These are phyloP conservation scores for Coleophoma eucalyptorum DNA, from an alignment of 2,329 filamentous ascomycete species.

Conservation along the genomic window DNA sequence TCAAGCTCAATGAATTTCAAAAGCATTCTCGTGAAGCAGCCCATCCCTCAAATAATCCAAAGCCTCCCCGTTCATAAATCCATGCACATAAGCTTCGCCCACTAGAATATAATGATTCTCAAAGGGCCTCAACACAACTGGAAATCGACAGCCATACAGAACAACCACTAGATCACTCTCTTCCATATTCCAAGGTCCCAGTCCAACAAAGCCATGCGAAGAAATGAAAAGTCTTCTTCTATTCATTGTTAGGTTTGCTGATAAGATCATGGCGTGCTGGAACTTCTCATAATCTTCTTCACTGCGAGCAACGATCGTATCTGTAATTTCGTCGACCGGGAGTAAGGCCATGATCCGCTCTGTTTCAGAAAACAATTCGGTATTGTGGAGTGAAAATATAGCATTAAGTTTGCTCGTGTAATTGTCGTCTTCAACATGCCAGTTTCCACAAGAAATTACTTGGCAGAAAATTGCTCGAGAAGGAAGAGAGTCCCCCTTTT, in stretches of 20 bases:
- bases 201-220: slow-evolving; percentile 7
- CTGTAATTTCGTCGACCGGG: background rate
- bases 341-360: slow-evolving; percentile 7
- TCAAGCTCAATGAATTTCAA: slow-evolving; percentile 18
- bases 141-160: slow-evolving; percentile 20
- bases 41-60: slow-evolving; percentile 10
- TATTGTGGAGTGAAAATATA: slow-evolving; percentile 11
- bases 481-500: slow-evolving; percentile 3
- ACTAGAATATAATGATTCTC: slow-evolving; percentile 13
- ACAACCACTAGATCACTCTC: slow-evolving; percentile 18
- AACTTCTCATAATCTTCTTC: slow-evolving; percentile 9
- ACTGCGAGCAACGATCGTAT: background rate
- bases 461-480: slow-evolving; percentile 14
- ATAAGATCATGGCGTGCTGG: slow-evolving; percentile 12
- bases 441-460: slow-evolving; percentile 19
- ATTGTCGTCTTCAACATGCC: slow-evolving; percentile 8
- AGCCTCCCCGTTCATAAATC: slow-evolving; percentile 21
- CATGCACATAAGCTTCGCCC: slow-evolving; percentile 23
- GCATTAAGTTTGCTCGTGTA: slow-evolving; percentile 14
- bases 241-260: slow-evolving; percentile 18
- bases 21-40: slow-evolving; percentile 3
- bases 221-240: slow-evolving; percentile 15
- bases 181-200: slow-evolving; percentile 14
- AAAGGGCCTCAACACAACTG: slow-evolving; percentile 16
- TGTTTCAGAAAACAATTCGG: slow-evolving; percentile 5